A percentile compares a stretch with the other conserved stretches of the same genome.
Evolutionary conservation across 2,329 filamentous ascomycete species (phyloP).

Genomic region (Calonectria fujianensis): DNA sequence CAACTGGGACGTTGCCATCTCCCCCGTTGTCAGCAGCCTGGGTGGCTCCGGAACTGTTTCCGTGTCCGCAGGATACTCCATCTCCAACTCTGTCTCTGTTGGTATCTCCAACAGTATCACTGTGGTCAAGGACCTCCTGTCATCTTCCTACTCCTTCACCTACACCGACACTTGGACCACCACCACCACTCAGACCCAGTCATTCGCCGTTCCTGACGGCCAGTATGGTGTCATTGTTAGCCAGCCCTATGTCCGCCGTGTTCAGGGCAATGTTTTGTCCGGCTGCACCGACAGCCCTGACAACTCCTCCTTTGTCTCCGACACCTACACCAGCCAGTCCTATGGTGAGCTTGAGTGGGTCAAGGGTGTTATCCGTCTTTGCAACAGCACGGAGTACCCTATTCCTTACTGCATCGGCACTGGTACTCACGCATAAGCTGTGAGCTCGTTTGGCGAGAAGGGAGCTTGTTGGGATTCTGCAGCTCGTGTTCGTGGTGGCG

Average conservation of each 20-base stretch:
- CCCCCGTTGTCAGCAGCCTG: slow-evolving; percentile 48
- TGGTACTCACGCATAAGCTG: slow-evolving; percentile 41
- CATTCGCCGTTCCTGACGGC: slow-evolving; percentile 42
- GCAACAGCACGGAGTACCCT: slow-evolving; percentile 48
- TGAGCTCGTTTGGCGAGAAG: neutral
- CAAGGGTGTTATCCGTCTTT: slow-evolving; percentile 51
- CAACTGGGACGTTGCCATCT: slow-evolving; percentile 52
- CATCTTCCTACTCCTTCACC: slow-evolving; percentile 37
- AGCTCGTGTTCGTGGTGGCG: neutral
- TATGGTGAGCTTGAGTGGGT: slow-evolving; percentile 50
- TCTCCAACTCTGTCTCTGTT: slow-evolving; percentile 43
- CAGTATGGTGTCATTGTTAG: slow-evolving; percentile 50
- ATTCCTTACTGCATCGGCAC: slow-evolving; percentile 48
- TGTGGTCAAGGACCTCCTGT: slow-evolving; percentile 39
- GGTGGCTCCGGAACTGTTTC: slow-evolving; percentile 43
- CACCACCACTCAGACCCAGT: slow-evolving; percentile 41
- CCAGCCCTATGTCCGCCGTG: slow-evolving; percentile 50
- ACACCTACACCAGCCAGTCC: slow-evolving; percentile 45
- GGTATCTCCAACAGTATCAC: slow-evolving; percentile 25
- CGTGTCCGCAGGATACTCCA: slow-evolving; percentile 40
- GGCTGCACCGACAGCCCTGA: slow-evolving; percentile 44
- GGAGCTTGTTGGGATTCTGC: neutral
- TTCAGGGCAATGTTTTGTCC: slow-evolving; percentile 43
- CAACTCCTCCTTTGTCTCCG: slow-evolving; percentile 42
- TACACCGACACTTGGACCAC: slow-evolving; percentile 46